Conservation (phyloP, 108 stramenopile species). For the Conticribra weissflogii region DNA sequence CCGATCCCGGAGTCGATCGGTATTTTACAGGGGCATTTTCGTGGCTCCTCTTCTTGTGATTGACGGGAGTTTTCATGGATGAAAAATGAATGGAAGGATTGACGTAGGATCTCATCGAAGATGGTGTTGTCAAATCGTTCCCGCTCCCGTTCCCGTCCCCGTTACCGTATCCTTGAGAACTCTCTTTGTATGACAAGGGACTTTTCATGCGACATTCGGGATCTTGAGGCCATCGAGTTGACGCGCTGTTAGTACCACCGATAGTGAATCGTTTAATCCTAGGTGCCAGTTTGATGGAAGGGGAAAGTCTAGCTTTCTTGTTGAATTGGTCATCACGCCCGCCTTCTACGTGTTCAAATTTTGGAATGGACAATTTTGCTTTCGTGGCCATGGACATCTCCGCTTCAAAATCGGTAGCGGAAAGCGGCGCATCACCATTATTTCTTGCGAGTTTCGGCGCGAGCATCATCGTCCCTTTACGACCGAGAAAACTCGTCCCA, state of each 20-base stretch:
- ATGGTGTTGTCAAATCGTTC: neutral
- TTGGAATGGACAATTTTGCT: neutral
- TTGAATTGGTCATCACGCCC: neutral
- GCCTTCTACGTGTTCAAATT: neutral
- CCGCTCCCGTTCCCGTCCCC: neutral
- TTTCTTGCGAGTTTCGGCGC: neutral
- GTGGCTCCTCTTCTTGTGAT: neutral
- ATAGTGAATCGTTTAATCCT: neutral
- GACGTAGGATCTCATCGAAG: neutral
- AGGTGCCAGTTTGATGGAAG: neutral
- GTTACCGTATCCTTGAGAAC: no score
- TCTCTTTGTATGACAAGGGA: no score
- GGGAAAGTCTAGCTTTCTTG: neutral
- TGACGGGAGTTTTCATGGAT: neutral
- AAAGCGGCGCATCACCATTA: no score
- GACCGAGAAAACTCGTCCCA: neutral
- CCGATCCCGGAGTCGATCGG: neutral
- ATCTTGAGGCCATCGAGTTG: neutral
- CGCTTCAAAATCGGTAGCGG: neutral
- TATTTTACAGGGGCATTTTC: neutral
- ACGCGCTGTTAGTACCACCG: neutral
- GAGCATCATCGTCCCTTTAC: neutral
- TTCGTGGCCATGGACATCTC: neutral
- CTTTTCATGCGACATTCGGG: neutral
- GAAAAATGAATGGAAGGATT: neutral